Evolutionary conservation across 371 early-diverging fungal genomes (phyloP).

Genomic region (Umbelopsis sp.): DNA sequence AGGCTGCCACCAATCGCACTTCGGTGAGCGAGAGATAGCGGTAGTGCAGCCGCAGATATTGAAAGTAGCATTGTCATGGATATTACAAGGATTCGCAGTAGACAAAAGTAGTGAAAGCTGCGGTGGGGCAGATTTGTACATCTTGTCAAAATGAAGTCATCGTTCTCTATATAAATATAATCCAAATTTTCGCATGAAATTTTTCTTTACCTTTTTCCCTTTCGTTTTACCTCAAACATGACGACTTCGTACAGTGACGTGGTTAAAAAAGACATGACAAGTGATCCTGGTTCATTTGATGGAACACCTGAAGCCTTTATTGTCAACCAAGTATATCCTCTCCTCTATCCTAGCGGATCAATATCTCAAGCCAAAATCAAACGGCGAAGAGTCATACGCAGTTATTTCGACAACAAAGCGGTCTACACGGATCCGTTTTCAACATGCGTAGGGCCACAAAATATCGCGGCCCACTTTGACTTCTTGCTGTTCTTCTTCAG

Average conservation of each 20-base stretch:
- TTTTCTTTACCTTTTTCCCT: not conserved
- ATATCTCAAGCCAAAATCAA: not conserved
- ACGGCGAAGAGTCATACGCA: not conserved
- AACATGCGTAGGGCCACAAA: not conserved
- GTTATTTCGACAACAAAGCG: not conserved
- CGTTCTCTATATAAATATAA: not conserved
- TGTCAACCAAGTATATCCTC: conserved; percentile 5
- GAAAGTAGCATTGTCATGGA: conserved; percentile 9
- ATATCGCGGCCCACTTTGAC: conserved; percentile 3
- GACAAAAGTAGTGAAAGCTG: not conserved
- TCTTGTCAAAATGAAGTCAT: conserved; percentile 14
- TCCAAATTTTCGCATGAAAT: not conserved
- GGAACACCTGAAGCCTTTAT: conserved; percentile 5
- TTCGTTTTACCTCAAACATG: conserved; percentile 3
- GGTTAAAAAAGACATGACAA: not conserved
- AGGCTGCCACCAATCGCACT: not conserved
- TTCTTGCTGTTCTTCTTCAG: conserved; percentile 8
- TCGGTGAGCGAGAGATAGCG: not conserved
- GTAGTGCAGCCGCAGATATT: not conserved
- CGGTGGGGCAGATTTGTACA: not conserved
- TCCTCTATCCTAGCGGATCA: not conserved
- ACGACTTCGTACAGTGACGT: conserved; percentile 3
- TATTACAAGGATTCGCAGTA: conserved; percentile 2
- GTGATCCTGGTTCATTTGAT: not conserved
- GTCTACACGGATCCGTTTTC: conserved; percentile 6